These are phyloP conservation scores for Moesziomyces parantarcticus DNA, from an alignment of 1,284 basidiomycete genomes.

Conservation along the genomic window DNA sequence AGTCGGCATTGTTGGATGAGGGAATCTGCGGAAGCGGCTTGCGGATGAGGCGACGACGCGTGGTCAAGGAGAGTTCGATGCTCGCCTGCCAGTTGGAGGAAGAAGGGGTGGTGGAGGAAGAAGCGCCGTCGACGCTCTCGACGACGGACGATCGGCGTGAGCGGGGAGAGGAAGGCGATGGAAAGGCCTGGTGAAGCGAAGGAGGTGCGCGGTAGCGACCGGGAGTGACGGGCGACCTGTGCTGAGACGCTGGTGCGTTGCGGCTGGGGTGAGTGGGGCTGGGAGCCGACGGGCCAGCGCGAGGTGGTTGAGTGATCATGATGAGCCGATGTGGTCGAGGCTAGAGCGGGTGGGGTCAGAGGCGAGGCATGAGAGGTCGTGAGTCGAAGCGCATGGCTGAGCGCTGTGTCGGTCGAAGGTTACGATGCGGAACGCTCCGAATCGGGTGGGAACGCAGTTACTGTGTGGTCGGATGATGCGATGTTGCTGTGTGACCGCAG, in stretches of 20 bases:
- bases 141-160: conserved; percentile 24
- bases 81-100: conserved; percentile 49
- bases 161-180: conserved; percentile 15
- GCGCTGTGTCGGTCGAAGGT: too few species aligned
- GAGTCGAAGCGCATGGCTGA: too few species aligned
- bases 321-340: background rate
- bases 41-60: conserved; percentile 55
- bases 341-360: background rate
- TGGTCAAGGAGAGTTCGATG: conserved; percentile 55
- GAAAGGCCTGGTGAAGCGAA: conserved; percentile 11
- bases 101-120: conserved; percentile 15
- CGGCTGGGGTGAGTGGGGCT: conserved; percentile 7
- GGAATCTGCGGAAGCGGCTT: conserved; percentile 58
- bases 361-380: too few species aligned
- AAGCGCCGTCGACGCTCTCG: conserved; percentile 6
- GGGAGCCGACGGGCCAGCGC: conserved; percentile 15
- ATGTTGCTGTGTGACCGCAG: too few species aligned
- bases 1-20: conserved; percentile 2
- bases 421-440: too few species aligned
- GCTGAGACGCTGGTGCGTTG: conserved; percentile 8
- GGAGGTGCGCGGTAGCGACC: conserved; percentile 24
- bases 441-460: too few species aligned
- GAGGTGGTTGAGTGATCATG: conserved; percentile 35
- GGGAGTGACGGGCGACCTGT: conserved; percentile 20
- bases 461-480: too few species aligned